These are phyloP conservation scores for Penicillium coffeae DNA, from an alignment of 495 filamentous ascomycete species.

Conservation along the genomic window DNA sequence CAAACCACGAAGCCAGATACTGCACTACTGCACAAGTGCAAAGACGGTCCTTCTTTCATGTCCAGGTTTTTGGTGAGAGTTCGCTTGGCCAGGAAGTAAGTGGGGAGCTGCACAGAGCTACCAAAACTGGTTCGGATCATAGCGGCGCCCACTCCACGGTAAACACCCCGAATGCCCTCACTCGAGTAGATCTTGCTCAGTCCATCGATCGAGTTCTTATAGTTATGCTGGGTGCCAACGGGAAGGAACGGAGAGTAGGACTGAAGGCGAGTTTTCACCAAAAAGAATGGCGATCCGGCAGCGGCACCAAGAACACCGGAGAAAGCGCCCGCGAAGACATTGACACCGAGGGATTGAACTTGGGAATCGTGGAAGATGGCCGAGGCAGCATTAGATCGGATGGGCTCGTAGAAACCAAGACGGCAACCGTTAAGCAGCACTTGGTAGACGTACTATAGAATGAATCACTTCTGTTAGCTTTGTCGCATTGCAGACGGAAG, in stretches of 20 bases:
- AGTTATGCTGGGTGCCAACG: conserved; percentile 92
- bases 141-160: conserved; percentile 86
- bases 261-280: conserved; percentile 96
- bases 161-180: conserved; percentile 80
- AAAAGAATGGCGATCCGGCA: conserved; percentile 91
- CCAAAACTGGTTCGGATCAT: conserved; percentile 97
- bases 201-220: conserved; percentile 81
- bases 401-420: conserved; percentile 95
- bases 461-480: conserved; percentile 5
- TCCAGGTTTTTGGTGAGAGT: conserved; percentile 73
- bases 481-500: background rate
- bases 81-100: conserved; percentile 97
- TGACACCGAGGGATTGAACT: conserved; percentile 79
- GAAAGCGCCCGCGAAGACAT: conserved; percentile 84
- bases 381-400: conserved; percentile 64
- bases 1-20: conserved; percentile 95
- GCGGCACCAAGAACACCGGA: conserved; percentile 88
- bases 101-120: conserved; percentile 90
- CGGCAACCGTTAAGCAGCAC: conserved; percentile 94
- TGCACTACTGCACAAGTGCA: conserved; percentile 86
- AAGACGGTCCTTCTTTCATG: conserved; percentile 84
- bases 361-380: conserved; percentile 65
- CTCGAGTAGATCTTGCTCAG: conserved; percentile 67
- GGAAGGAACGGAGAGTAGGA: conserved; percentile 92
- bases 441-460: conserved; percentile 83